Base-by-base conservation (phyloP, 169 alveolate species). In the Perkinsus marinus region DNA sequence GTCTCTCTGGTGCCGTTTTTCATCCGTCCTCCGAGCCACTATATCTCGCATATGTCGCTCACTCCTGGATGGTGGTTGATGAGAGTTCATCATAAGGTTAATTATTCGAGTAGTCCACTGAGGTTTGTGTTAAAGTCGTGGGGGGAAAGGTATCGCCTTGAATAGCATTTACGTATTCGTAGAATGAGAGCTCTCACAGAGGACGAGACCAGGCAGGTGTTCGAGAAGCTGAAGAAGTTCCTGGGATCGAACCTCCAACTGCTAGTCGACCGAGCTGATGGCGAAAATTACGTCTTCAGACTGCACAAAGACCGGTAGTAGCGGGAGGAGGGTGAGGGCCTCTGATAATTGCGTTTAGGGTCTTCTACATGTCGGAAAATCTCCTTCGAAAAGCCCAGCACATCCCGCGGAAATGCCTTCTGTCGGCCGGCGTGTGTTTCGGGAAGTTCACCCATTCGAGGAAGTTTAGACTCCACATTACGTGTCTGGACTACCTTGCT, bases 371-470 rank as follows among this genome's bases (percentile, higher is more conserved):
- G 95, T 94, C 96, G 93, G 96, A 96, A 69, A 92, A 94, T 46
- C 91, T 96, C 68, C 93, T 96, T 89, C 96, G 96, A 95, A 93
- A 94, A 93, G 96, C 97, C 30, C 93, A 95, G 37, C 95, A 95
- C 93, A 94, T 96, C 90, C 97, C 97, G 43, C 95, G 96, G 93
- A 97, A 97, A 46, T 95, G 95, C 68, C 95, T 97, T 79, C 93
- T 93, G 37, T 39, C 90, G 41, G 94, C 91, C 91, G 99, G 99
- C 0, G 96, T 97, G 37, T 96, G 97, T 93, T 94, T 98, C 68
- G 99, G 99, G 9, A 98, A 98, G 94, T 97, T 97, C 92, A 97
- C 99, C 34, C 96, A 98, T 92, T 94, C 97, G 19, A 96, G 97
- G 91, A 97, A 97, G 93, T 97, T 98, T 95, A 95, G 98, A 92